Conservation (phyloP, 345 rosid species). For the Laguncularia racemosa region DNA sequence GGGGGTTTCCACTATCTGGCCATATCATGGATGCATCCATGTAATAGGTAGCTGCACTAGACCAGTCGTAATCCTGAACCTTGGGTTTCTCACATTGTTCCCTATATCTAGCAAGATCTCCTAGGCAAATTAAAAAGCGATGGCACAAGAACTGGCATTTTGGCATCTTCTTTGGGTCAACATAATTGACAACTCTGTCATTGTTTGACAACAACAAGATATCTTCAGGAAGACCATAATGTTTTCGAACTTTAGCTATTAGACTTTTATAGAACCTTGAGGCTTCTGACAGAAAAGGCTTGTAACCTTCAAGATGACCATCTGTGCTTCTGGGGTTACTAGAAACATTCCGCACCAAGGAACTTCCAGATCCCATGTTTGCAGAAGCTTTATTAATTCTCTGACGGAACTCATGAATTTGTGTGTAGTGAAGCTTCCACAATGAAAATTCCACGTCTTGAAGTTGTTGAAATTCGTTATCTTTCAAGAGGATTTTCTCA, state of each 20-base stretch:
- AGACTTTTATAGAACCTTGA: conserved; percentile 47
- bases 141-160: conserved; percentile 63
- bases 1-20: conserved; percentile 91
- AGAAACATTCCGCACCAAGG: conserved; percentile 13
- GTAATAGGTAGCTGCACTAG: conserved; percentile 65
- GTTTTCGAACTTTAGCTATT: conserved; percentile 36
- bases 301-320: conserved; percentile 40
- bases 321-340: conserved; percentile 15
- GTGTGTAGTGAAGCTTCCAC: conserved; percentile 84
- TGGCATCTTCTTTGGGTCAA: conserved; percentile 30
- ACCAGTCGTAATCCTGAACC: conserved; percentile 54
- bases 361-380: conserved; percentile 13
- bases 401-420: conserved; percentile 86
- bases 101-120: conserved; percentile 86
- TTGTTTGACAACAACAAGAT: conserved; percentile 17
- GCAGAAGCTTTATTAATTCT: conserved; percentile 36
- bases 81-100: conserved; percentile 48
- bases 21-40: conserved; percentile 66
- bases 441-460: conserved; percentile 79
- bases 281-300: conserved; percentile 54
- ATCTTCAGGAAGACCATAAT: conserved; percentile 39
- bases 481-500: conserved; percentile 46
- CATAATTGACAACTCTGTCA: conserved; percentile 13
- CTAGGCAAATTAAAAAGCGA: conserved; percentile 81
- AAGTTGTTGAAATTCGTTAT: conserved; percentile 44